These are phyloP conservation scores for Rhexocercosporidium sp. DNA, from an alignment of 2,329 filamentous ascomycete species.

Conservation along the genomic window DNA sequence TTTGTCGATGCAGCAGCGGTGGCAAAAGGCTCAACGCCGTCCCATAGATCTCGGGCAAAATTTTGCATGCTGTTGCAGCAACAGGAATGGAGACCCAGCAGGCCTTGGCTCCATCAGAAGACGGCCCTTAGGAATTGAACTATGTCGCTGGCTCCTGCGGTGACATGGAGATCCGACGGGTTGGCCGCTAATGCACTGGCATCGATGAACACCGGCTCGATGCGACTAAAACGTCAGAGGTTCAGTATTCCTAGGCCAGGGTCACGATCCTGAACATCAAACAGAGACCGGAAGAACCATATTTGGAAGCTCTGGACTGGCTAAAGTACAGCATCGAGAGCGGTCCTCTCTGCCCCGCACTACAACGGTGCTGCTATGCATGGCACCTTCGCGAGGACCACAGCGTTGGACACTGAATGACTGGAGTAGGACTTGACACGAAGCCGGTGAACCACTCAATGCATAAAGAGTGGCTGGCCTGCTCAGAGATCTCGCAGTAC, in stretches of 20 bases:
- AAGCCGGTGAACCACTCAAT: constrained; percentile 44
- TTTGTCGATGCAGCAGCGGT: constrained; percentile 42
- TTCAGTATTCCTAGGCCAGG: constrained; percentile 33
- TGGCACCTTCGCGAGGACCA: constrained; percentile 32
- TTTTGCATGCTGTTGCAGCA: constrained; percentile 32
- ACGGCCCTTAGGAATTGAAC: neutral
- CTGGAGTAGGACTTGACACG: constrained; percentile 46
- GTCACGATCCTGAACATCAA: constrained; percentile 33
- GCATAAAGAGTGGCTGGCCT: constrained; percentile 44
- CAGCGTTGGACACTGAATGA: constrained; percentile 40
- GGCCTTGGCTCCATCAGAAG: constrained; percentile 24
- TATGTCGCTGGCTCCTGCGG: constrained; percentile 17
- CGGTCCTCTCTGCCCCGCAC: constrained; percentile 40
- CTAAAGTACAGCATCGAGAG: constrained; percentile 25
- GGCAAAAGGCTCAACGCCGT: constrained; percentile 40
- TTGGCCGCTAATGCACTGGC: constrained; percentile 42
- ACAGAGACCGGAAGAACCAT: constrained; percentile 29
- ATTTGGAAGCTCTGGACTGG: constrained; percentile 32
- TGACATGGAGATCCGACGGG: constrained; percentile 38
- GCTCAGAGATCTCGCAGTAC: constrained; percentile 31
- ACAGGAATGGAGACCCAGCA: constrained; percentile 18
- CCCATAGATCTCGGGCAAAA: constrained; percentile 37
- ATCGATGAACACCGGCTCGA: constrained; percentile 36
- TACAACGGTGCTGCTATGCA: constrained; percentile 38
- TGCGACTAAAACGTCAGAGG: constrained; percentile 40